Evolutionary conservation across 2,329 filamentous ascomycete genomes (phyloP).

Genomic region (Escovopsis sp.): DNA sequence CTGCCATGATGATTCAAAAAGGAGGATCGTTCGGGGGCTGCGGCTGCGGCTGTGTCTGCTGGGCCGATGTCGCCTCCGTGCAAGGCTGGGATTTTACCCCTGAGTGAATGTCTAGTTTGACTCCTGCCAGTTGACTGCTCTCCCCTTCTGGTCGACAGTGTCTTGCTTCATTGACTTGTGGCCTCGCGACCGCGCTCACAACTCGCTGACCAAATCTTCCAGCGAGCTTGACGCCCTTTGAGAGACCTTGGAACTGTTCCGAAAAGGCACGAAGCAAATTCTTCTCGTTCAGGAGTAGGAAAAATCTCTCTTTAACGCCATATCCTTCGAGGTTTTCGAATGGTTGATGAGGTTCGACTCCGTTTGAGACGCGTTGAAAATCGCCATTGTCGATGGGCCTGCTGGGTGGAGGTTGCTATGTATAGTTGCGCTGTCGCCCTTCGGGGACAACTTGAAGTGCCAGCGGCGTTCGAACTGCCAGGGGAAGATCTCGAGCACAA

Average conservation of each 20-base stretch:
- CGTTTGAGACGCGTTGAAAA: conserved; percentile 10
- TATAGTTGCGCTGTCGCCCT: background rate
- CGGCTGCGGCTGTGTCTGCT: background rate
- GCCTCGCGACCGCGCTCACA: conserved; percentile 5
- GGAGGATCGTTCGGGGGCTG: background rate
- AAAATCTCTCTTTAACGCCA: conserved; percentile 8
- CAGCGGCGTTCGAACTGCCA: too few species aligned
- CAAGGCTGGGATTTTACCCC: too few species aligned
- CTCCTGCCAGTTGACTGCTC: too few species aligned
- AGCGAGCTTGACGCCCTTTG: conserved; percentile 7
- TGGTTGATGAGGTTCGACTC: conserved; percentile 10
- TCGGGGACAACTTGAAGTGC: too few species aligned
- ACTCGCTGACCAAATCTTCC: conserved; percentile 6
- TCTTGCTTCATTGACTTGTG: conserved; percentile 6
- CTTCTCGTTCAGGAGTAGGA: conserved; percentile 4
- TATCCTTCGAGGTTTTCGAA: conserved; percentile 6
- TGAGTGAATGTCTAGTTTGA: too few species aligned
- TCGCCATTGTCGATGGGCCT: conserved; percentile 12
- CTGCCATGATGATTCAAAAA: too few species aligned
- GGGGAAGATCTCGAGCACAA: too few species aligned
- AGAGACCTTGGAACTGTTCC: conserved; percentile 5
- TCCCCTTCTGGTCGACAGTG: too few species aligned
- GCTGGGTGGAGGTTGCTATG: conserved; percentile 10
- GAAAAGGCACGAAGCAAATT: conserved; percentile 1
- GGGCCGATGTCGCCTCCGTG: too few species aligned